Evolutionary conservation across 495 filamentous ascomycete species (phyloP).

Genomic region (Staphylotrichum tortipilum): DNA sequence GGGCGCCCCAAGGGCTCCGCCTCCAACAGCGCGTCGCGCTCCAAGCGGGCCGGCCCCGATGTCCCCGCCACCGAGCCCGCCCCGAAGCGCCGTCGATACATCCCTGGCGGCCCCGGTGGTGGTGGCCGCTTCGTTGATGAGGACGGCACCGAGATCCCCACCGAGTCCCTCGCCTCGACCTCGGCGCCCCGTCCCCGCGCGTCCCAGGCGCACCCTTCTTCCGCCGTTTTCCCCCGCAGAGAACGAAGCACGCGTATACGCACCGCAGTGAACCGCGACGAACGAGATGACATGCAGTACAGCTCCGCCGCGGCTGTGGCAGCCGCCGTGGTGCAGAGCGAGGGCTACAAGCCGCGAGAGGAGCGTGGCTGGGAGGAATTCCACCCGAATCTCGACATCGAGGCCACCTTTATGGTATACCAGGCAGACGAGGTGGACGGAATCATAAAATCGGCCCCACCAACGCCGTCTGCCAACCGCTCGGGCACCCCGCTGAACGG

Average conservation of each 20-base stretch:
- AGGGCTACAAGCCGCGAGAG: slow-evolving; percentile 94
- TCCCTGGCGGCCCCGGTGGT: slow-evolving; percentile 73
- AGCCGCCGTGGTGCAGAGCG: slow-evolving; percentile 75
- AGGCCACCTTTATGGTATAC: slow-evolving; percentile 66
- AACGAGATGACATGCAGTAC: slow-evolving; percentile 47
- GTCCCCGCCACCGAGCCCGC: slow-evolving; percentile 45
- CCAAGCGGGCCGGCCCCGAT: slow-evolving; percentile 28
- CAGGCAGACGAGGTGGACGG: slow-evolving; percentile 79
- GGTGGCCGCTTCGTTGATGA: slow-evolving; percentile 67
- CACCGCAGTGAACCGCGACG: slow-evolving; percentile 38
- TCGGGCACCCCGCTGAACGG: slow-evolving; percentile 24
- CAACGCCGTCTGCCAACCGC: slow-evolving; percentile 29
- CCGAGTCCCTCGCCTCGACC: slow-evolving; percentile 18
- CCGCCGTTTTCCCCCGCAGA: slow-evolving; percentile 37
- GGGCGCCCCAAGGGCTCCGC: slow-evolving; percentile 33
- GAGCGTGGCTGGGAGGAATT: slow-evolving; percentile 97
- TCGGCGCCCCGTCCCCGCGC: slow-evolving; percentile 29
- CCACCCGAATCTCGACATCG: slow-evolving; percentile 87
- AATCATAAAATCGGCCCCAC: slow-evolving; percentile 35
- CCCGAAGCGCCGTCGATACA: slow-evolving; percentile 49
- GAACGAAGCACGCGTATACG: slow-evolving; percentile 47
- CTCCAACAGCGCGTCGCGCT: slow-evolving; percentile 34
- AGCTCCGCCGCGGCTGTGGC: slow-evolving; percentile 78
- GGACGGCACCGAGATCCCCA: slow-evolving; percentile 46
- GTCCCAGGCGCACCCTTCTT: slow-evolving; percentile 29